Evolutionary conservation across 2,329 filamentous ascomycete genomes (phyloP).

Genomic region (Fusarium robinianum): DNA sequence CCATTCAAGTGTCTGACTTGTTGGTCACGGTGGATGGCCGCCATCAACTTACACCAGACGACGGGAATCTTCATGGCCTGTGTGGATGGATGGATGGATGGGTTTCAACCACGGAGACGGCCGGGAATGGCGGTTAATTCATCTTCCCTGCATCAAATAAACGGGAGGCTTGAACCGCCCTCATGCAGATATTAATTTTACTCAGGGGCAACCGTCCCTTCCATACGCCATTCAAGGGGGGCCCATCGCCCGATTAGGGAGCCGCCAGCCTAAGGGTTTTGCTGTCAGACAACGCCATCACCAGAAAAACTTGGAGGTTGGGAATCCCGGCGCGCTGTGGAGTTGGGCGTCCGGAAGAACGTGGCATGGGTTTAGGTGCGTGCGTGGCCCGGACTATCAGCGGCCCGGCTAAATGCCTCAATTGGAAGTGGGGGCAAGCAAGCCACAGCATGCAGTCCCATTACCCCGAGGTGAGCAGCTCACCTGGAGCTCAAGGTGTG

Average conservation of each 20-base stretch:
- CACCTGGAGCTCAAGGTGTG: slow-evolving; percentile 27
- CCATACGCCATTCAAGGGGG: slow-evolving; percentile 3
- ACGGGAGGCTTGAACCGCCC: slow-evolving; percentile 7
- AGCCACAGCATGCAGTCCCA: no score
- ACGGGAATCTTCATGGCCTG: slow-evolving; percentile 25
- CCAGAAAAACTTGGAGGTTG: slow-evolving; percentile 33
- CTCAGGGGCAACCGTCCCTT: slow-evolving; percentile 22
- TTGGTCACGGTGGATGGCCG: no score
- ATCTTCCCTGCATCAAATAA: slow-evolving; percentile 21
- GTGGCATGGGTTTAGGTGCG: no score
- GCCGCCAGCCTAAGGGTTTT: not conserved
- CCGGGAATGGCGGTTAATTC: no score
- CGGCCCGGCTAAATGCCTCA: no score
- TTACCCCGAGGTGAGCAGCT: not conserved
- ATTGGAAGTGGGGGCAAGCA: no score
- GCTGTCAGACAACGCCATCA: slow-evolving; percentile 18
- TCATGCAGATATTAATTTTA: slow-evolving; percentile 31
- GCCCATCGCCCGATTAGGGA: slow-evolving; percentile 24
- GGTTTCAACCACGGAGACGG: no score
- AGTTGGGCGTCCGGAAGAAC: no score
- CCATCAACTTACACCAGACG: slow-evolving; percentile 2
- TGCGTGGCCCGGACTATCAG: no score
- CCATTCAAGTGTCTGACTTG: no score
- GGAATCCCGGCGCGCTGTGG: no score
- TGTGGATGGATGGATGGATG: slow-evolving; percentile 11